Evolutionary conservation across 2,329 filamentous ascomycete genomes (phyloP), one percentile per base, ranked within the genome.

Genomic region (Colletotrichum sp.): DNA sequence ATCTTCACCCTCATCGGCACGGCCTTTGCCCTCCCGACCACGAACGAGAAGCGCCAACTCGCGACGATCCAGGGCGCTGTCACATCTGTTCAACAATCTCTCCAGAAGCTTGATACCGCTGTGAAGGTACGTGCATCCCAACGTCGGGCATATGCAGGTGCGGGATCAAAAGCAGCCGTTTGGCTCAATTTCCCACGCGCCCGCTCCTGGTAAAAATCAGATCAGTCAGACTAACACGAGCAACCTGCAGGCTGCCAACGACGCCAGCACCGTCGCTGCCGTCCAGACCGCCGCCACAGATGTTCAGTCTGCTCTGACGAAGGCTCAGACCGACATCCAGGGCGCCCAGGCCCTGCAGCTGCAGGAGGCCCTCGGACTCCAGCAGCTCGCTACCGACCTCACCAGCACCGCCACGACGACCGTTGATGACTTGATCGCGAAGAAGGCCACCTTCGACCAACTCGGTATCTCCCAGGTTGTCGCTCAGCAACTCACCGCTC

Each of bases 1-100:
- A 57, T 76, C 32, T 74, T 76, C 59, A 52, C 74, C 18, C 74
- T 76, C 49, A 30, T 76, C 44, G 70, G 74, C 70, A 64, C 70
- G 13, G 74, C 74, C 59, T 68, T 76, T 24, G 74, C 74, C 28
- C 21, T 63, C 26, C 74, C 74, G 28, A 65, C 59, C 21, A 6
- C 52, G 12, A 28, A 18, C 39, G 73, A 76, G 55, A 76, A 74
- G 71, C 74, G 74, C 12, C 91, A 93, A 82, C 84, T 88, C 44
- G 89, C 88, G 69, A 87, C 91, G 24, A 88, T 92, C 83, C 91
- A 90, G 84, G 90, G 89, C 30, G 85, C 87, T 77, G 91, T 92
- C 49, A 93, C 88, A 82, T 89, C 89, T n/a, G 85, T 90, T 68
- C 92, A 91, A 84, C 78, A 78, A 68, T 91, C 92, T 82, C 85